These are phyloP conservation scores for Boeremia exigua DNA, from an alignment of 2,329 filamentous ascomycete species.

Conservation along the genomic window DNA sequence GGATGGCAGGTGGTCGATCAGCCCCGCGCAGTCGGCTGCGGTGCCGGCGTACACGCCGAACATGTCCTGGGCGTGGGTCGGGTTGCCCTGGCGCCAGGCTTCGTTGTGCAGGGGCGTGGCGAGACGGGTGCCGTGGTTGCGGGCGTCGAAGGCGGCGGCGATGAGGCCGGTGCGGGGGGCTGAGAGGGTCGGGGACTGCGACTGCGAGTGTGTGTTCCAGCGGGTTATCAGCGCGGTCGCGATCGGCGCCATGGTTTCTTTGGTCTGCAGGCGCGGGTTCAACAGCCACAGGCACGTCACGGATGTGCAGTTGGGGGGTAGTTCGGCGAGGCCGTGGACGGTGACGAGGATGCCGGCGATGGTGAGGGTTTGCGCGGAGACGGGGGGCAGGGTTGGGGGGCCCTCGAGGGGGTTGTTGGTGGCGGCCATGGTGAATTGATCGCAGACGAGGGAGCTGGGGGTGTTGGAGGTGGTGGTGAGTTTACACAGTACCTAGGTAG, in stretches of 20 bases:
- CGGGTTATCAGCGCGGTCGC: slow-evolving; percentile 72
- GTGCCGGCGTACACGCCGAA: slow-evolving; percentile 77
- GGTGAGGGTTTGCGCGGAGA: slow-evolving; percentile 71
- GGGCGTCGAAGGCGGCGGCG: slow-evolving; percentile 86
- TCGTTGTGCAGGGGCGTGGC: slow-evolving; percentile 73
- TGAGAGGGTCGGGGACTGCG: too few species aligned
- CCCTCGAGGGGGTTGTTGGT: slow-evolving; percentile 45
- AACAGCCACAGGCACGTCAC: slow-evolving; percentile 90
- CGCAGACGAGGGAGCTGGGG: too few species aligned
- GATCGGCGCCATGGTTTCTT: slow-evolving; percentile 76
- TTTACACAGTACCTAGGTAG: too few species aligned
- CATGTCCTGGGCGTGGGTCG: slow-evolving; percentile 89
- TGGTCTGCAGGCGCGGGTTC: slow-evolving; percentile 75
- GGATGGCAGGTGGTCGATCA: slow-evolving; percentile 79
- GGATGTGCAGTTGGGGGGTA: slow-evolving; percentile 60
- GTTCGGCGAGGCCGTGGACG: slow-evolving; percentile 80
- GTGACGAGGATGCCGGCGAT: slow-evolving; percentile 81
- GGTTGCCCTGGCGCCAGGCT: slow-evolving; percentile 80
- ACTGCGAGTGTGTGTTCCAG: slow-evolving; percentile 65
- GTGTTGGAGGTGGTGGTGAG: background rate
- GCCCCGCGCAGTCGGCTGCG: slow-evolving; percentile 72
- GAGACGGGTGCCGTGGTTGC: slow-evolving; percentile 83
- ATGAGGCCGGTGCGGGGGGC: too few species aligned
- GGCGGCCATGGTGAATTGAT: slow-evolving; percentile 34
- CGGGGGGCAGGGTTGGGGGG: slow-evolving; percentile 39